Evolutionary conservation across 176 grass and related monocot species (phyloP), one percentile per base, ranked within the genome.

Genomic region (Hordeum marinum): DNA sequence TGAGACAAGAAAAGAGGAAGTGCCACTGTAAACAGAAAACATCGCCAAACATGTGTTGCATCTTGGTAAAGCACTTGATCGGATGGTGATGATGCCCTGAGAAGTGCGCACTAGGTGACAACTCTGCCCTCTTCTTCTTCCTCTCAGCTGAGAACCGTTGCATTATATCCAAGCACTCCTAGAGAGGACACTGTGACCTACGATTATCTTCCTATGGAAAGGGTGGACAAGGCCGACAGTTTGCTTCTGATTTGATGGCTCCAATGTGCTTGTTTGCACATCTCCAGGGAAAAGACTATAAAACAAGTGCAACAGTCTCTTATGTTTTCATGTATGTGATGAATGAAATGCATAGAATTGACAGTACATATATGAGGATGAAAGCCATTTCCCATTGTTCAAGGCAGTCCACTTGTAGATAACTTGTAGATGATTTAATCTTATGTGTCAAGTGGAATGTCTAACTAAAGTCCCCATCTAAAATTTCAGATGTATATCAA

Each of bases 151-250:
- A 55, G 52, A 21, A 55, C 7, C 0, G 18, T 25, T 98, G 93
- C 89, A 95, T 91, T 63, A 92, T 87, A 42, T 94, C 89, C 3
- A 89, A 92, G 75, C 93, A 98, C 50, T 98, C 96, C 0, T 52
- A 25, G 84, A 90, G 39, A 98, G 89, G 14, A 94, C 78, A 8
- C 91, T 88, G 15, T 89, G 87, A 50, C 93, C 88, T 85, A 89
- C 71, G 18, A 31, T 39, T 93, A 98, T 95, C 39, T 94, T 98
- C 0, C 88, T 89, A 57, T 98, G 96, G 86, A 95, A 98, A 12
- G 91, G 91, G 17, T 98, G 93, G 39, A 95, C 79, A 74, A 88
- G 88, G 6, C 91, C 96, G 0, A 40, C 15, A 3, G 39, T 66
- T 52, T 84, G 82, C 79, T 72, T 88, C 46, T 55, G 45, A 48